These are phyloP conservation scores for Senecio squalidus DNA, from an alignment of 140 eudicot genomes.

Conservation along the genomic window DNA sequence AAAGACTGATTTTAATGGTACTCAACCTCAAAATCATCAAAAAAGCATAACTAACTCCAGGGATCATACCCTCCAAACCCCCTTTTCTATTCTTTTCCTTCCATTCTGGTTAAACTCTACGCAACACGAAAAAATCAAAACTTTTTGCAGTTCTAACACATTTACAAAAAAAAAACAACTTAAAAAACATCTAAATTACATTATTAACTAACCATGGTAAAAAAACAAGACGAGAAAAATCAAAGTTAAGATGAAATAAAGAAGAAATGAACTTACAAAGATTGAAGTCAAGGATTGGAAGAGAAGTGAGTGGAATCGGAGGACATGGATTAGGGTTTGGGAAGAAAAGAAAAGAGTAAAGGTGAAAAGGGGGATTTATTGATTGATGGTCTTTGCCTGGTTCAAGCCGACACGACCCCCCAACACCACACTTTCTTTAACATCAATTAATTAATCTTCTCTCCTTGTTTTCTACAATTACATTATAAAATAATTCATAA, in stretches of 20 bases:
- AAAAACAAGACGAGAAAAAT: too few relatives aligned
- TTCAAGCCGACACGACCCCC: slow-evolving; percentile 74
- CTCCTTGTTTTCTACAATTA: too few relatives aligned
- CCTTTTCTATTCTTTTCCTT: background rate
- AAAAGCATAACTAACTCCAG: slow-evolving; percentile 32
- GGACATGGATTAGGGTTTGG: slow-evolving; percentile 46
- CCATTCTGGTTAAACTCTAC: background rate
- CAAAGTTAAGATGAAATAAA: too few relatives aligned
- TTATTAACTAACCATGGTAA: too few relatives aligned
- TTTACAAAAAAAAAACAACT: too few relatives aligned
- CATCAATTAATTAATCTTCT: background rate
- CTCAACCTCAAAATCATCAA: slow-evolving; percentile 5
- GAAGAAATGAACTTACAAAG: slow-evolving; percentile 12
- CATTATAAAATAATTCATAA: too few relatives aligned
- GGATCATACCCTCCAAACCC: slow-evolving; percentile 7
- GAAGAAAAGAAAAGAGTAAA: slow-evolving; percentile 24
- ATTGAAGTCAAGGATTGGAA: too few relatives aligned
- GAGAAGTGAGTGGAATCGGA: too few relatives aligned
- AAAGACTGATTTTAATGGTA: background rate
- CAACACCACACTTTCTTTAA: slow-evolving; percentile 29
- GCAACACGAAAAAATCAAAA: too few relatives aligned
- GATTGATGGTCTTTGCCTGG: slow-evolving; percentile 70
- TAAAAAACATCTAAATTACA: too few relatives aligned
- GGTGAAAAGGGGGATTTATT: slow-evolving; percentile 15
- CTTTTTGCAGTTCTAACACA: too few relatives aligned